A percentile compares a stretch with the other conserved stretches of the same genome.
Evolutionary conservation across 257 asterid genomes (phyloP).

Genomic region (Oldenlandia corymbosa): DNA sequence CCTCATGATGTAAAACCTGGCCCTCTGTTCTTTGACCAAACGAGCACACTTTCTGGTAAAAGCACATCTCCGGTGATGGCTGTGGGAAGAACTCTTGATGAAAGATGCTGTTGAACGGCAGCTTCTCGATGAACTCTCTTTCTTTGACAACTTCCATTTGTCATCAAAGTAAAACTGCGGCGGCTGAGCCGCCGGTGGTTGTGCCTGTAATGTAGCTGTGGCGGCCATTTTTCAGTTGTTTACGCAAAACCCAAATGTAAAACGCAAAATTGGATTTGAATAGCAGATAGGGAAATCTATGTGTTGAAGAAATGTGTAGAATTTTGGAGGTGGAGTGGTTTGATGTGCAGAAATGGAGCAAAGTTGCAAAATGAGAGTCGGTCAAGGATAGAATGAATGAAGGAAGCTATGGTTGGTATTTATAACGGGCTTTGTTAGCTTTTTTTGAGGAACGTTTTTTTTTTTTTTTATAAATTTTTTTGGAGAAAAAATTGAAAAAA

Average conservation of each 20-base stretch:
- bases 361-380: constrained; percentile 13
- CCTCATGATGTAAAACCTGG: constrained; percentile 80
- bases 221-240: constrained; percentile 16
- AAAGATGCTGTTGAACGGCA: constrained; percentile 23
- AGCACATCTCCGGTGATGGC: constrained; percentile 42
- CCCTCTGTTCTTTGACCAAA: constrained; percentile 79
- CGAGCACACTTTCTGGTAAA: constrained; percentile 74
- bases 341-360: constrained; percentile 9
- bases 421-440: constrained; percentile 27
- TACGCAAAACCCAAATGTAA: no score
- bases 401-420: constrained; percentile 29
- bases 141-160: constrained; percentile 35
- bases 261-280: no score
- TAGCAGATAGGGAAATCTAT: background rate
- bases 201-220: constrained; percentile 3
- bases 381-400: constrained; percentile 2
- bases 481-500: background rate
- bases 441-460: background rate
- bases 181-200: constrained; percentile 15
- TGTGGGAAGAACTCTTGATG: constrained; percentile 22
- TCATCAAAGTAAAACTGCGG: constrained; percentile 31
- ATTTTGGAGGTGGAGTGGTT: background rate
- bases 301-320: background rate
- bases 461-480: no score
- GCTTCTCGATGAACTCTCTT: constrained; percentile 24